Evolutionary conservation across 2,329 filamentous ascomycete species (phyloP), one percentile per base, ranked within the genome.

Genomic region (Colletotrichum navitas): DNA sequence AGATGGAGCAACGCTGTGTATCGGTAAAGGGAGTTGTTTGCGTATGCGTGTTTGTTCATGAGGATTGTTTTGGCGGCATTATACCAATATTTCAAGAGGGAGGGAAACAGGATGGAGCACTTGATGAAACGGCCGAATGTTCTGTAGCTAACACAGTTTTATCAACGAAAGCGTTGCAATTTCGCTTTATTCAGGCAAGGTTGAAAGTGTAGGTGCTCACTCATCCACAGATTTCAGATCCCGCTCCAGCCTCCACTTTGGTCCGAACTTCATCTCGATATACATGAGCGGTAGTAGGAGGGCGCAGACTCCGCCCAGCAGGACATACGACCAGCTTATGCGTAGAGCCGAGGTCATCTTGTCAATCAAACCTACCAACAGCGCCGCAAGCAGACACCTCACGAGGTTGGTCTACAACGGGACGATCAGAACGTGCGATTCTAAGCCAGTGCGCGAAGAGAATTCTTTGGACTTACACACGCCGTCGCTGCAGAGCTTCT

Each of bases 401-500:
- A 79, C 77, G 0, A 79, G 73, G 58, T 80, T 79, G 0, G 77
- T 79, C 77, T 79, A 39, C 16, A 12, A 29, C 24, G 5, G 21
- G 3, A 11, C 7, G 18, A 26, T 67, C 51, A 70, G 52, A 21
- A 29, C 49, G 6, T 12, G 10, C 21, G 1, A 11, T 1, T 7
- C 24, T 12, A 52, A 52, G 21, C 5, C 16, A 26, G 0, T 16
- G 5, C 18, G 10, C 7, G 6, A n/a, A n/a, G 7, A 1, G 16
- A n/a, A n/a, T n/a, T 18, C 1, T 11, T 41, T 16, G 3, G 24
- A 49, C 74, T 66, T 68, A 77, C 76, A 39, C 77, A 80, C 0
- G 78, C 78, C 1, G 76, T 79, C 1, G 75, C 78, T 1, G 75
- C 74, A 1, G 78, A 80, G 65, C 78, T 80, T 18, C 74, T 75